Evolutionary conservation across 305 asterid genomes (phyloP), one percentile per base, ranked within the genome.

Genomic region (Fraxinus albicans): DNA sequence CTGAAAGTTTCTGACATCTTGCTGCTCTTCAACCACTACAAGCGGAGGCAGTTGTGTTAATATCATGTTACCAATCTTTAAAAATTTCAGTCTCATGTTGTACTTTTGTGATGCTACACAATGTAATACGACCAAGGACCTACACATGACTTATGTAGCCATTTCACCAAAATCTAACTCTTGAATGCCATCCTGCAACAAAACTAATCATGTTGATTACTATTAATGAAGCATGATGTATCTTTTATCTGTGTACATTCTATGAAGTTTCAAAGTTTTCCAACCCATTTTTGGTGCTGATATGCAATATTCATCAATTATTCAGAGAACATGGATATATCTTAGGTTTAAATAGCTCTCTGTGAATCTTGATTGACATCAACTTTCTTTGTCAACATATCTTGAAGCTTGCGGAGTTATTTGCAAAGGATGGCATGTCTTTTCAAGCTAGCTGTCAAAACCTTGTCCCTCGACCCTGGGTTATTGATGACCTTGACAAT

Each of bases 401-500:
- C 83, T 83, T 89, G 88, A 89, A 95, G 98, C 96, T 95, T 78
- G 98, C 98, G 67, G 99, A 95, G 89, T 83, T 95, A 82, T 95
- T 95, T 82, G 92, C 99, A 44, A 93, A 91, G 84, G 97, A 95
- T 89, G 99, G 98, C 40, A 93, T 95, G 92, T 93, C 97, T 78
- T 95, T 94, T 81, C 93, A 90, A 84, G 96, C 99, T 86, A 95
- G 97, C 87, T 92, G 94, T 91, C 97, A 94, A 88, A 95, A 91
- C 86, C 92, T 95, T 83, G 89, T 95, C 78, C 92, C 99, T 70
- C 96, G 97, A 81, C 99, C 98, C 33, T 95, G 99, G 99, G 97
- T 95, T 44, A 90, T 94, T 83, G 99, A 95, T 90, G 98, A 95
- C 87, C 65, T 94, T 90, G 97, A 91, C 83, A 87, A 80, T 73